Conservation (phyloP, 2,329 filamentous ascomycete genomes). For the Rasamsonia emersonii region DNA sequence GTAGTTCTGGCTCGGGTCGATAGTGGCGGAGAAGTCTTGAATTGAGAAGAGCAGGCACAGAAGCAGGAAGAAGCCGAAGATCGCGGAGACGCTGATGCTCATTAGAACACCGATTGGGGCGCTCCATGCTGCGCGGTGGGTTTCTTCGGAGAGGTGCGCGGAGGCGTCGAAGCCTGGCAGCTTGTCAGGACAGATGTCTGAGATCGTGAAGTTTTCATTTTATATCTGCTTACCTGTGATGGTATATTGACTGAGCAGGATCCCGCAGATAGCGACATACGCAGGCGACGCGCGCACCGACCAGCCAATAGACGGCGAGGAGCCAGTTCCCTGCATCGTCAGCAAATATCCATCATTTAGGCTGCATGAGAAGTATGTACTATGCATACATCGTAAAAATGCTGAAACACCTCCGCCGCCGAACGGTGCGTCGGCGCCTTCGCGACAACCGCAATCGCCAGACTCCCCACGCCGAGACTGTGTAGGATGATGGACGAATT, state of each 20-base stretch:
- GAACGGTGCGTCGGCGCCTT: conserved; percentile 5
- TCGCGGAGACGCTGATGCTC: conserved; percentile 5
- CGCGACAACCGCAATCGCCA: conserved; percentile 6
- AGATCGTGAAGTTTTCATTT: not conserved
- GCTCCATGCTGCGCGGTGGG: conserved; percentile 5
- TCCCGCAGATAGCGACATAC: conserved; percentile 7
- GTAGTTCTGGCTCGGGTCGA: conserved; percentile 3
- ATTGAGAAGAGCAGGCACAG: conserved; percentile 7
- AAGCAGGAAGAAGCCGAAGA: conserved; percentile 7
- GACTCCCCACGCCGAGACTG: conserved; percentile 6
- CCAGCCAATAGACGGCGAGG: conserved; percentile 4
- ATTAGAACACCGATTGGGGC: conserved; percentile 6
- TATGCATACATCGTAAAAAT: conserved; percentile 8
- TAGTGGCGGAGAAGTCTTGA: conserved; percentile 4
- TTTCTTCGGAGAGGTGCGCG: conserved; percentile 7
- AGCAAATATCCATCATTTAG: no score
- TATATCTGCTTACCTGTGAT: conserved; percentile 4
- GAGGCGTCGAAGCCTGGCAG: conserved; percentile 6
- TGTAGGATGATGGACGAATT: conserved; percentile 5
- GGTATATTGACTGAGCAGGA: conserved; percentile 8
- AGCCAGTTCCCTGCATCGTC: no score
- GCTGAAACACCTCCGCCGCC: conserved; percentile 4
- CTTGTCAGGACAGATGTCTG: not conserved
- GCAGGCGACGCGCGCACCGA: conserved; percentile 4
- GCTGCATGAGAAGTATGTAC: no score